Base-by-base conservation (phyloP, 768 basidiomycete genomes). In the Porpolomopsis calyptriformis region DNA sequence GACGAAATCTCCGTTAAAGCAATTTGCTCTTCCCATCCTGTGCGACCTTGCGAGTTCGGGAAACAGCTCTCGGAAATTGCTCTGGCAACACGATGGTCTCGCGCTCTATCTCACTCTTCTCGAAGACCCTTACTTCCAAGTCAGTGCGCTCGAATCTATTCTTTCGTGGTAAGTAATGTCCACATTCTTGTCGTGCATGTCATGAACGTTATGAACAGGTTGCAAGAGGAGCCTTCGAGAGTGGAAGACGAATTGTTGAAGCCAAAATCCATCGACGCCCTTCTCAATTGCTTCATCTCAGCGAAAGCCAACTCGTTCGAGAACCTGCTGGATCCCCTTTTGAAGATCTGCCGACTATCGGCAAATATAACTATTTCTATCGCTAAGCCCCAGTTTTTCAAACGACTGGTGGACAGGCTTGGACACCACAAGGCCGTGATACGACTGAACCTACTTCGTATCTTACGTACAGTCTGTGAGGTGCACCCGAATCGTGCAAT, bases 21-120 rank as follows among this genome's bases (percentile, higher is more conserved):
- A 99, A 56, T 97, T 99, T 57, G 96, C 94, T 0, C 70, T 99
- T 29, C 94, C 96, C 0, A 93, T 99, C 52, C 71, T 99, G 3
- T 98, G 94, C 63, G 96, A 99, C 59, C 76, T 98, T 36, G 90
- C 93, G 0, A 88, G 85, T 61, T 91, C 94, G 3, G 88, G 92
- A 40, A 97, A 97, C 70, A 87, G 81, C 47, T 92, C 90, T 57
- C 75, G 96, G 34, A 83, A 80, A 35, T 56, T 93, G 37, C 66
- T 97, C 46, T 94, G 94, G 94, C 87, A 94, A 57, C 82, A 96
- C 55, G 82, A 92, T 53, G 93, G 92, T n/a, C 65, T 99, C 26
- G 59, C 61, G 23, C 69, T 92, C 72, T 94, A 93, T 56, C 60
- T 89, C 48, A 76, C 74, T 52, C 71, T 92, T 18, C 64, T 92